A percentile compares a stretch with the other conserved stretches of the same genome.
Conservation (phyloP, 768 basidiomycete genomes). For the Lactarius psammicola region DNA sequence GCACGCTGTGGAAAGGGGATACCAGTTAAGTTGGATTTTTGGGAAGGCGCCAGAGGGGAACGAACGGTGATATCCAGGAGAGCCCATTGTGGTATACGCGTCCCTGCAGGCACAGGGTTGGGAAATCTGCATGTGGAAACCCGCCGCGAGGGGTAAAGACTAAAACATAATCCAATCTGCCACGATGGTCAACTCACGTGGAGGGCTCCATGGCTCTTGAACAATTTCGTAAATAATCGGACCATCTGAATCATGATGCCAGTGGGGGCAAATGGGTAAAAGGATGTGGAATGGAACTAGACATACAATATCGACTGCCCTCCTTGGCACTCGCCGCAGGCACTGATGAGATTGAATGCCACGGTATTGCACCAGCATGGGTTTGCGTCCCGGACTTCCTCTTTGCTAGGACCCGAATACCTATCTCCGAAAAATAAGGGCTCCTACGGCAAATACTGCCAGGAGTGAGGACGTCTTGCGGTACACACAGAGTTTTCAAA, state of each 20-base stretch:
- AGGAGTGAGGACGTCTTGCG: neutral
- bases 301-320: neutral
- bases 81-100: constrained; percentile 15
- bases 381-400: neutral
- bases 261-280: too few species aligned
- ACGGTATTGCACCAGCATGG: neutral
- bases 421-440: neutral
- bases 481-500: neutral
- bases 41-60: neutral
- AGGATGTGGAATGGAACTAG: neutral
- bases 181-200: neutral
- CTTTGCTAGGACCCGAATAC: neutral
- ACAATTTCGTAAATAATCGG: neutral
- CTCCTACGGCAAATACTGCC: neutral
- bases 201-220: neutral
- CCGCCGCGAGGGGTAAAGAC: neutral
- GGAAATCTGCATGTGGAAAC: constrained; percentile 3
- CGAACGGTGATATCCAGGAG: constrained; percentile 11
- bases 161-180: neutral
- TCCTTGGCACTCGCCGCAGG: neutral
- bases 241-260: neutral
- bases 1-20: neutral
- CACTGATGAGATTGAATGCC: neutral
- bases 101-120: constrained; percentile 14
- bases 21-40: neutral